These are phyloP conservation scores for Rhizoctonia solani DNA, from an alignment of 1,284 basidiomycete genomes.

Conservation along the genomic window DNA sequence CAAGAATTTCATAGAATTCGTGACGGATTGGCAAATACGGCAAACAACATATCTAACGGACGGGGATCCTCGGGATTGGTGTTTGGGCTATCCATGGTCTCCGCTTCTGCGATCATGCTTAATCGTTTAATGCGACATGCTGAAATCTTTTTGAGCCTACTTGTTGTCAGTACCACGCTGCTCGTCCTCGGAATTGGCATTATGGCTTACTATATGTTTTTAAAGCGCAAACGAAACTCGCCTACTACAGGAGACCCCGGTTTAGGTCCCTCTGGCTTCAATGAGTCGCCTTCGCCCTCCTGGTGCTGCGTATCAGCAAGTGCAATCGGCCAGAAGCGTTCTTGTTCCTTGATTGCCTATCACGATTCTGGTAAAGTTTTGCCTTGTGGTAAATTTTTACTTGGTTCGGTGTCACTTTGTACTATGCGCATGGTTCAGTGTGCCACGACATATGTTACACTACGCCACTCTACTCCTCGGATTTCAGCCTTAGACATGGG, in stretches of 20 bases:
- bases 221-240: background rate
- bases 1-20: slow-evolving; percentile 66
- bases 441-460: no score
- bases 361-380: background rate
- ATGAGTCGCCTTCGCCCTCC: slow-evolving; percentile 13
- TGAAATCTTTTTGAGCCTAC: slow-evolving; percentile 13
- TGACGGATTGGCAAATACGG: slow-evolving; percentile 51
- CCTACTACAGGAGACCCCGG: background rate
- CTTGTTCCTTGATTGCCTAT: slow-evolving; percentile 1
- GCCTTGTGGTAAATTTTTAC: background rate
- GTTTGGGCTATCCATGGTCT: background rate
- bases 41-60: slow-evolving; percentile 28
- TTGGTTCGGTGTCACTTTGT: no score
- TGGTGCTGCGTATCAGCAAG: slow-evolving; percentile 14
- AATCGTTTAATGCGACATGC: slow-evolving; percentile 8
- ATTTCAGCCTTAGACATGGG: no score
- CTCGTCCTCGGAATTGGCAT: slow-evolving; percentile 1
- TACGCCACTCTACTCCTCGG: no score
- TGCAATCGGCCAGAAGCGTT: slow-evolving; percentile 13
- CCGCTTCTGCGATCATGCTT: background rate
- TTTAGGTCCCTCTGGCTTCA: background rate
- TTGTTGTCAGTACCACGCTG: slow-evolving; percentile 6
- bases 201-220: slow-evolving; percentile 18
- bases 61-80: background rate
- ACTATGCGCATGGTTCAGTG: no score